Percentiles rank a stretch among this genome's conserved stretches.
These are phyloP conservation scores for Aureobasidium pullulans DNA, from an alignment of 2,329 filamentous ascomycete species.

Conservation along the genomic window DNA sequence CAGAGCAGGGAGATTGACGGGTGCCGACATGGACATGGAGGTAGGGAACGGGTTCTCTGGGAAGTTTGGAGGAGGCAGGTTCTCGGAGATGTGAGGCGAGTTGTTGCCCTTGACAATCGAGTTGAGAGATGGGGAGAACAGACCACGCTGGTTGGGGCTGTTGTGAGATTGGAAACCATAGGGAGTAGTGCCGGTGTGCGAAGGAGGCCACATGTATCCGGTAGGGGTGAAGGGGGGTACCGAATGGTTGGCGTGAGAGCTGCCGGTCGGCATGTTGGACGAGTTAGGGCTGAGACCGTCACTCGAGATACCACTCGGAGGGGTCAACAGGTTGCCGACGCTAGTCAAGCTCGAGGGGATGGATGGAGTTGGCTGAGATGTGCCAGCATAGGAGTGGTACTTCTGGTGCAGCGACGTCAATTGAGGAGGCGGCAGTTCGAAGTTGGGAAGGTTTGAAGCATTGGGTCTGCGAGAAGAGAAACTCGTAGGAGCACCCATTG, in stretches of 20 bases:
- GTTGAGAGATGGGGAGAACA: conserved; percentile 52
- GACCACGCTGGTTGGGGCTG: conserved; percentile 42
- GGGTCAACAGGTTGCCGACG: conserved; percentile 56
- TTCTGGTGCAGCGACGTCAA: conserved; percentile 44
- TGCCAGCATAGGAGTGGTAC: conserved; percentile 37
- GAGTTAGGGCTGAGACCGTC: conserved; percentile 58
- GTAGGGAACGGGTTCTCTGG: conserved; percentile 59
- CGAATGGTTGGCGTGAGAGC: conserved; percentile 51
- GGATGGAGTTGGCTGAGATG: conserved; percentile 39
- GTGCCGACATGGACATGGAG: conserved; percentile 50
- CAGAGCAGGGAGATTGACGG: conserved; percentile 40
- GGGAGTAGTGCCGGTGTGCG: conserved; percentile 48
- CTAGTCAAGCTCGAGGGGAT: conserved; percentile 42
- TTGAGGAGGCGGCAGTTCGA: conserved; percentile 60
- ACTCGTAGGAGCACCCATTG: conserved; percentile 55
- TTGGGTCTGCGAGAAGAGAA: conserved; percentile 65
- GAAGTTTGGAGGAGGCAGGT: conserved; percentile 60
- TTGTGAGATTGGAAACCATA: conserved; percentile 45
- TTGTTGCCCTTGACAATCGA: conserved; percentile 47
- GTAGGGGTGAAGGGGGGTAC: conserved; percentile 53
- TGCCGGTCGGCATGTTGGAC: conserved; percentile 51
- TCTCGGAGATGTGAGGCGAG: conserved; percentile 55
- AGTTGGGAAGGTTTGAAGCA: conserved; percentile 59
- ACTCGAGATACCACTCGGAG: conserved; percentile 51
- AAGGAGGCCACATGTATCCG: conserved; percentile 53